Percentiles rank a stretch among this genome's conserved stretches.
phyloP scores from a whole-genome alignment of 345 rosid genomes.

The Limnanthes douglasii region DNA sequence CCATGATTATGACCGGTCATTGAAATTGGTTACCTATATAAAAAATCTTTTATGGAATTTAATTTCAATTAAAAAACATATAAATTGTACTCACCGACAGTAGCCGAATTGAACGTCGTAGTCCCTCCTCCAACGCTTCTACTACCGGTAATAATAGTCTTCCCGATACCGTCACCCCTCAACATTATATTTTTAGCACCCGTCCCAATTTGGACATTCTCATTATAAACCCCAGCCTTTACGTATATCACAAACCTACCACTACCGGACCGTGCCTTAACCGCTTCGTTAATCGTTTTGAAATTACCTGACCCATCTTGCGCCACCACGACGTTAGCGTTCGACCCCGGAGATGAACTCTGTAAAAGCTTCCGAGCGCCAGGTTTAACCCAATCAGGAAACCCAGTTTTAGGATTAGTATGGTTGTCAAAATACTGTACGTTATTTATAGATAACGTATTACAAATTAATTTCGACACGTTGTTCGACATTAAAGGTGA shows the following conservation, averaged over 20 bases:
- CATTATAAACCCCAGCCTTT: conserved; percentile 61
- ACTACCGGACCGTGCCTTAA: conserved; percentile 34
- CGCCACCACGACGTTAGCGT: conserved; percentile 72
- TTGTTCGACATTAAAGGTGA: conserved; percentile 66
- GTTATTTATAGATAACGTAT: conserved; percentile 49
- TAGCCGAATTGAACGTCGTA: conserved; percentile 73
- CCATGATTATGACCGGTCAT: too few relatives aligned
- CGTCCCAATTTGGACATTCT: conserved; percentile 45
- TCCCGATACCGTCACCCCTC: conserved; percentile 67
- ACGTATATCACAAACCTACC: conserved; percentile 56
- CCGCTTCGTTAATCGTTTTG: conserved; percentile 49
- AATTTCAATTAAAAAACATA: too few relatives aligned
- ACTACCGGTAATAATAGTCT: conserved; percentile 67
- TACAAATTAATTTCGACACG: conserved; percentile 51
- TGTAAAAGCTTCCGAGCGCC: conserved; percentile 75
- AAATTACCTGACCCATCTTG: conserved; percentile 75
- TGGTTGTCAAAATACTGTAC: too few relatives aligned
- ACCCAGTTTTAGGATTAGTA: conserved; percentile 40
- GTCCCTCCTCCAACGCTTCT: conserved; percentile 78
- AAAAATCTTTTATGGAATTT: too few relatives aligned
- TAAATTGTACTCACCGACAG: conserved; percentile 86
- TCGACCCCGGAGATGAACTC: conserved; percentile 25
- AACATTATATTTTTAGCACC: conserved; percentile 63
- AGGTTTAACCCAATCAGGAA: conserved; percentile 62
- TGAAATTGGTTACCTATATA: too few relatives aligned